Percentiles rank a stretch among this genome's conserved stretches.
Evolutionary conservation across 176 grass and related monocot genomes (phyloP).

Genomic region (Cenchrus fungigraminus): DNA sequence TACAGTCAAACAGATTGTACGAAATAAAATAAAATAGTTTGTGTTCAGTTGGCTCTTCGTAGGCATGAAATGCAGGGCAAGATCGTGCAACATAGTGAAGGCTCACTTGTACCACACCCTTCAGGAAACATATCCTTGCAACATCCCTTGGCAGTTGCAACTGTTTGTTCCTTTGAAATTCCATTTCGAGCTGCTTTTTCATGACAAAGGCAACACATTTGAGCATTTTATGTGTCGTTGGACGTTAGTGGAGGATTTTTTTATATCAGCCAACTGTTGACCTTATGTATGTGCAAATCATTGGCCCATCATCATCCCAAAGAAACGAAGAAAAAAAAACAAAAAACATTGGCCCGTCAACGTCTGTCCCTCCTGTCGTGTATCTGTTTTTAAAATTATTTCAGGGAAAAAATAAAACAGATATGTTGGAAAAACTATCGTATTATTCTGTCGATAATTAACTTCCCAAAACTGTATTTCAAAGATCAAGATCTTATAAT

Average conservation of each 20-base stretch:
- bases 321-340: neutral
- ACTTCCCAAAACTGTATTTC: neutral
- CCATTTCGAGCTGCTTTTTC: neutral
- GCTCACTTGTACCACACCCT: neutral
- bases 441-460: neutral
- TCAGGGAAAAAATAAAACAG: neutral
- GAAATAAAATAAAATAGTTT: neutral
- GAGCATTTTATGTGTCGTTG: constrained; percentile 3
- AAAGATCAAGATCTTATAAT: neutral
- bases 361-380: neutral
- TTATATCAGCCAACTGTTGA: neutral
- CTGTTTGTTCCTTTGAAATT: neutral
- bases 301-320: neutral
- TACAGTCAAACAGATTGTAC: neutral
- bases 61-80: neutral
- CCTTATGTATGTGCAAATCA: neutral
- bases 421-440: neutral
- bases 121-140: neutral
- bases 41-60: neutral
- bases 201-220: constrained; percentile 17
- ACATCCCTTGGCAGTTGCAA: neutral
- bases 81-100: constrained; percentile 35
- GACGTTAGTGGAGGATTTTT: neutral
- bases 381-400: neutral
- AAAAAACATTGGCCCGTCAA: neutral